A percentile compares a stretch with the other conserved stretches of the same genome.
Evolutionary conservation across 78 protist genomes (phyloP).

Genomic region (Dictyostelium firmibasis): DNA sequence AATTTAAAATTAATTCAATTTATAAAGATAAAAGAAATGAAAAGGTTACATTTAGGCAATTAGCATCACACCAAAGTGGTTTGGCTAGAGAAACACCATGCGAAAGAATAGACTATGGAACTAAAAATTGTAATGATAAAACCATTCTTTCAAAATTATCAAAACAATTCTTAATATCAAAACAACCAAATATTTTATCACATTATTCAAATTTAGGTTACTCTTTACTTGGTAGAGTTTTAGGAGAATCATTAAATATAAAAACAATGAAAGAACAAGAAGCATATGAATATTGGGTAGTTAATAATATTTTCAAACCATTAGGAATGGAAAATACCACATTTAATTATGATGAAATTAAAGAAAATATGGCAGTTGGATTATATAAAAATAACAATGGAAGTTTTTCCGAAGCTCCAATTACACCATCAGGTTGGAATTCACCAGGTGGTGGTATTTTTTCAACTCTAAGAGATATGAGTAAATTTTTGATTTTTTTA

Average conservation of each 20-base stretch:
- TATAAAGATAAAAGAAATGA: constrained; percentile 8
- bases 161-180: constrained; percentile 16
- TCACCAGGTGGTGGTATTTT: constrained; percentile 48
- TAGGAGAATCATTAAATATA: background rate
- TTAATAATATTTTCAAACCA: constrained; percentile 21
- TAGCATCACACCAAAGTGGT: constrained; percentile 57
- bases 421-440: constrained; percentile 49
- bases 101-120: background rate
- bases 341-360: background rate
- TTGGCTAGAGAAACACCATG: constrained; percentile 51
- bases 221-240: constrained; percentile 13
- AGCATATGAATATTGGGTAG: constrained; percentile 9
- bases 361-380: constrained; percentile 23
- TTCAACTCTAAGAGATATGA: constrained; percentile 40
- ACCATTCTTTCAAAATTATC: constrained; percentile 10
- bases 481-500: background rate
- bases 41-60: constrained; percentile 37
- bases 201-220: constrained; percentile 39
- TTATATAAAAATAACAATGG: background rate
- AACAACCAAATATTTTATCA: background rate
- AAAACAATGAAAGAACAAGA: background rate
- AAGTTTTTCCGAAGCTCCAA: background rate
- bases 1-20: constrained; percentile 12
- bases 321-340: constrained; percentile 33
- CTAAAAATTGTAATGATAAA: background rate